Evolutionary conservation across 495 filamentous ascomycete species (phyloP), one percentile per base, ranked within the genome.

Genomic region (Amniculicola lignicola): DNA sequence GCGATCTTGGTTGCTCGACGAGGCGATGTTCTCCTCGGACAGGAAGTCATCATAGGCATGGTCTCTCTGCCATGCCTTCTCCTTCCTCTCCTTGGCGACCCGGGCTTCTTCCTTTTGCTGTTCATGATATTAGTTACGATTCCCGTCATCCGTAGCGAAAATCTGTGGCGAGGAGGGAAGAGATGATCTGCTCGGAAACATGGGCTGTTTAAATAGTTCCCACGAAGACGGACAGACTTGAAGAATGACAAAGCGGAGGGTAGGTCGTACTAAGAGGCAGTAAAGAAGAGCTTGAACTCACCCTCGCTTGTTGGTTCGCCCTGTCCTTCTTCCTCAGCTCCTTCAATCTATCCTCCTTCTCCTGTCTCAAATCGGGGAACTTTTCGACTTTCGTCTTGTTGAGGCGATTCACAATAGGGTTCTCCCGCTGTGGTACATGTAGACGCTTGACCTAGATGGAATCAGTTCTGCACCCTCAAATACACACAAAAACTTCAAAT

Each of bases 381-480:
- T 86, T 86, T 70, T 96, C 89, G 11, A 84, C 80, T 58, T 86
- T 89, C 24, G 94, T 98, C 77, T 98, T 98, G 72, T 95, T 94
- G 38, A 98, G 82, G 19, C 93, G 84, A 76, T 98, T 98, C 76
- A 98, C 81, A 64, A 93, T 92, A 25, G 81, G 72, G 70, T 97
- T 97, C 62, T 89, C 87, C 42, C 91, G 83, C 43, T 82, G 75
- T 16, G 79, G 64, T 9, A 96, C 82, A 25, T 93, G 81, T 51
- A 93, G 74, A 53, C 83, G 83, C 69, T 86, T 90, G 62, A 95
- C 91, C 72, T 88, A 44, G 29, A 33, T 33, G n/a, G 9, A 33
- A n/a, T 33, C n/a, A 33, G 29, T 33, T n/a, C 7, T 33, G 9
- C 9, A 7, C n/a, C 29, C 7, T 9, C 29, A n/a, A 33, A 33